Evolutionary conservation across 1,139 yeast species (phyloP).

Genomic region (Saccharomyces hybrid): DNA sequence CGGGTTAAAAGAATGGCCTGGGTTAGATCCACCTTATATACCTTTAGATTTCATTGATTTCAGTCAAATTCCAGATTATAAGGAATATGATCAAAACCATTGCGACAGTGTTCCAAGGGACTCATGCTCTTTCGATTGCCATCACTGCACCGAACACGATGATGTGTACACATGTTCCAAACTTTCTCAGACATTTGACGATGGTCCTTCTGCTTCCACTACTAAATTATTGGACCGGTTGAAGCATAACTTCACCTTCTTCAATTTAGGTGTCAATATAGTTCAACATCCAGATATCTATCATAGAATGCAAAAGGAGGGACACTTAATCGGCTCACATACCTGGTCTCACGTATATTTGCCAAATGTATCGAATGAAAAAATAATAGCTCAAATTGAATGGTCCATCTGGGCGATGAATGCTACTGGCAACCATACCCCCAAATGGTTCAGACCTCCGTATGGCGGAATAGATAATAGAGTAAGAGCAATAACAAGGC

Average conservation of each 20-base stretch:
- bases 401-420: slow-evolving; percentile 99
- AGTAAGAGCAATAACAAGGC: slow-evolving; percentile 68
- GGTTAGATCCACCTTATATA: slow-evolving; percentile 75
- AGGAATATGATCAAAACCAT: slow-evolving; percentile 49
- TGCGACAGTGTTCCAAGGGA: slow-evolving; percentile 45
- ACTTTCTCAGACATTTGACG: slow-evolving; percentile 86
- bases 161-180: slow-evolving; percentile 70
- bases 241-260: slow-evolving; percentile 60
- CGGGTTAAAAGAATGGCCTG: slow-evolving; percentile 76
- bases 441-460: slow-evolving; percentile 94
- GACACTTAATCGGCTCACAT: slow-evolving; percentile 82
- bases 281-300: slow-evolving; percentile 72
- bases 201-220: slow-evolving; percentile 82
- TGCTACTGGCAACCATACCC: slow-evolving; percentile 83
- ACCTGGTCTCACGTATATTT: slow-evolving; percentile 90
- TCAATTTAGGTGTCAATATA: slow-evolving; percentile 76
- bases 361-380: slow-evolving; percentile 69
- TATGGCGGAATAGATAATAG: slow-evolving; percentile 91
- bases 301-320: slow-evolving; percentile 44
- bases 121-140: slow-evolving; percentile 82
- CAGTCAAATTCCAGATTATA: slow-evolving; percentile 40
- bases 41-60: slow-evolving; percentile 68
- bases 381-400: slow-evolving; percentile 79
- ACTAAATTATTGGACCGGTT: slow-evolving; percentile 48
- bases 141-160: slow-evolving; percentile 67